Evolutionary conservation across 371 early-diverging fungal genomes (phyloP), one percentile per base, ranked within the genome.

Genomic region (Mucor sp.): DNA sequence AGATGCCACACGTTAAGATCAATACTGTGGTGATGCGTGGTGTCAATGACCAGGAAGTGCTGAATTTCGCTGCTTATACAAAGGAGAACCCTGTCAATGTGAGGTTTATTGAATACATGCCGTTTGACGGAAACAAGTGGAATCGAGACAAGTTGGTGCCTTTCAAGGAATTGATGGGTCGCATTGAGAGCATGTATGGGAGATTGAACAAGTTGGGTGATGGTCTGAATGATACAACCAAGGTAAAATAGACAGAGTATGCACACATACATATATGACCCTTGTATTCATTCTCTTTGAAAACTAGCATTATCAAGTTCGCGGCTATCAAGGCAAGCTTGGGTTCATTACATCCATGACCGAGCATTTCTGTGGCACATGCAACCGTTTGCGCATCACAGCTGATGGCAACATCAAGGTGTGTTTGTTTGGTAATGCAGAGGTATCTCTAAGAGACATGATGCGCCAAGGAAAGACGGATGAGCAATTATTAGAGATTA

Each of bases 261-360:
- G 8, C 8, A 35, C 35, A 37, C 11, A 37, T 14, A 0, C 39
- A 12, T 11, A 37, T 27, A 27, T 21, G n/a, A 14, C 14, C 1
- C 37, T 30, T 30, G 2, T 30, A 6, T 50, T 4, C 4, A 30
- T 30, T 15, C 14, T 2, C 25, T 19, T 21, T 2, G 19, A 14
- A 62, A 2, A 33, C 23, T 50, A 78, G 83, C 82, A 82, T 77
- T 71, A 92, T 62, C 65, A 79, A 56, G 85, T 97, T 21, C 89
- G 89, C 11, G 96, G 94, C 1, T 95, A 88, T 68, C 72, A 72
- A 37, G 97, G 97, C 11, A 89, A 89, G 75, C 86, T 97, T 71
- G 98, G 98, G 0, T 97, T 97, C 71, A 97, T 97, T 58, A 94
- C 94, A 1, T 95, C 96, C 4, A 97, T 97, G 98, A 93, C 96